Percentiles rank a stretch among this genome's conserved stretches.
These are phyloP conservation scores for Boechera stricta DNA, from an alignment of 345 rosid species.

Conservation along the genomic window DNA sequence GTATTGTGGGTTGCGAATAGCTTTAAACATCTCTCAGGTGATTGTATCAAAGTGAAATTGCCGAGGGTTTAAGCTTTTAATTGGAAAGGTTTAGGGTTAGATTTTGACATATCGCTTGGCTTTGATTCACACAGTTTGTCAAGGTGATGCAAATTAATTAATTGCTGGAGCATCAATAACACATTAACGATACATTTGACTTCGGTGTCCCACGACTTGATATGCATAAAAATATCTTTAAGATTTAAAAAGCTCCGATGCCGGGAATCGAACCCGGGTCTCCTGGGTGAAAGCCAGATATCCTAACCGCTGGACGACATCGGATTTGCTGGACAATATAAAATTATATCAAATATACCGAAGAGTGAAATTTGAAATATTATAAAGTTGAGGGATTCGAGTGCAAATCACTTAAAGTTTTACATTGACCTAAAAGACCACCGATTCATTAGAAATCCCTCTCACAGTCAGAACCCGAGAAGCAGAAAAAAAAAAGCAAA, in stretches of 20 bases:
- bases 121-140: background rate
- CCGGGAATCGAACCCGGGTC: conserved; percentile 99
- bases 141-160: background rate
- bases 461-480: conserved; percentile 7
- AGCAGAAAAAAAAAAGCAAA: background rate
- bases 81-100: background rate
- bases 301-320: conserved; percentile 99
- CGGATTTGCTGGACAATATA: conserved; percentile 32
- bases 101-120: background rate
- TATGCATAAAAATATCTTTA: background rate
- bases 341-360: too few species aligned
- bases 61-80: background rate
- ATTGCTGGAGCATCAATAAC: too few species aligned
- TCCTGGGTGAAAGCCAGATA: conserved; percentile 98
- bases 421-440: conserved; percentile 28
- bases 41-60: background rate
- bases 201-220: too few species aligned
- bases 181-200: too few species aligned
- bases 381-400: background rate
- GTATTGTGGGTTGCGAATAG: background rate
- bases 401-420: background rate
- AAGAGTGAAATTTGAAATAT: background rate
- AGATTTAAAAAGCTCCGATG: conserved; percentile 56
- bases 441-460: background rate
- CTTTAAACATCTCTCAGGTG: background rate